A percentile compares a stretch with the other conserved stretches of the same genome.
phyloP scores from a whole-genome alignment of 2,329 filamentous ascomycete species.

The Xylaria sp. region DNA sequence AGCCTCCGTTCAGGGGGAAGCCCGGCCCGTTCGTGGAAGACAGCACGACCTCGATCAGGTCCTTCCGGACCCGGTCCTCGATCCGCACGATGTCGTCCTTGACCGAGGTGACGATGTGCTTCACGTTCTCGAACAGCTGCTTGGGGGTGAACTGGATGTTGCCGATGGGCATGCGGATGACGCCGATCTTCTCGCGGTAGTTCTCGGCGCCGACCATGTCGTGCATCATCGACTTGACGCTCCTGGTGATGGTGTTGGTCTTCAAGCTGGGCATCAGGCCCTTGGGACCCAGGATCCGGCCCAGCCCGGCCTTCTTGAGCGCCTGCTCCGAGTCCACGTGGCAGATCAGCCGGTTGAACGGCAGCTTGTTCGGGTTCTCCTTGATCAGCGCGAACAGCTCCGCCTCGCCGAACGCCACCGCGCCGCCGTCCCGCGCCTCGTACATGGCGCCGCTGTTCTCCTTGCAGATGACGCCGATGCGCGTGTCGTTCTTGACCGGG shows the following conservation, averaged over 20 bases:
- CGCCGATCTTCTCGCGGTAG: slow-evolving; percentile 84
- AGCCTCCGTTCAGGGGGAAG: slow-evolving; percentile 81
- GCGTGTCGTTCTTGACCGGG: slow-evolving; percentile 84
- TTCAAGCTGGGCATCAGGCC: slow-evolving; percentile 92
- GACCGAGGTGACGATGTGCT: slow-evolving; percentile 71
- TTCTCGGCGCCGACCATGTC: slow-evolving; percentile 83
- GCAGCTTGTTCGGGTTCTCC: slow-evolving; percentile 68
- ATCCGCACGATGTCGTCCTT: slow-evolving; percentile 75
- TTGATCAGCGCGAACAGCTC: slow-evolving; percentile 79
- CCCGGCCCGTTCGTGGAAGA: slow-evolving; percentile 87
- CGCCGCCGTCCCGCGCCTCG: slow-evolving; percentile 77
- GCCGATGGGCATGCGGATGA: slow-evolving; percentile 86
- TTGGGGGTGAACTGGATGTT: slow-evolving; percentile 88
- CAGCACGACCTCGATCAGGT: slow-evolving; percentile 75
- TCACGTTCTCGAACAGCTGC: slow-evolving; percentile 83
- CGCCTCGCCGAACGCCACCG: slow-evolving; percentile 82
- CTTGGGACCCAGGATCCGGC: slow-evolving; percentile 80
- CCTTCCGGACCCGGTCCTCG: slow-evolving; percentile 68
- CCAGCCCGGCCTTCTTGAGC: slow-evolving; percentile 79
- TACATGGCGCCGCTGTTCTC: slow-evolving; percentile 74
- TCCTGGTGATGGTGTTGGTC: slow-evolving; percentile 83
- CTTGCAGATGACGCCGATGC: slow-evolving; percentile 90
- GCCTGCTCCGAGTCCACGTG: slow-evolving; percentile 77
- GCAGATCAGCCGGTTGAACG: slow-evolving; percentile 89
- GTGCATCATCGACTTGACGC: slow-evolving; percentile 73